Percentiles rank a stretch among this genome's conserved stretches.
phyloP scores from a whole-genome alignment of 1,284 basidiomycete species.

The Cerioporus squamosus region DNA sequence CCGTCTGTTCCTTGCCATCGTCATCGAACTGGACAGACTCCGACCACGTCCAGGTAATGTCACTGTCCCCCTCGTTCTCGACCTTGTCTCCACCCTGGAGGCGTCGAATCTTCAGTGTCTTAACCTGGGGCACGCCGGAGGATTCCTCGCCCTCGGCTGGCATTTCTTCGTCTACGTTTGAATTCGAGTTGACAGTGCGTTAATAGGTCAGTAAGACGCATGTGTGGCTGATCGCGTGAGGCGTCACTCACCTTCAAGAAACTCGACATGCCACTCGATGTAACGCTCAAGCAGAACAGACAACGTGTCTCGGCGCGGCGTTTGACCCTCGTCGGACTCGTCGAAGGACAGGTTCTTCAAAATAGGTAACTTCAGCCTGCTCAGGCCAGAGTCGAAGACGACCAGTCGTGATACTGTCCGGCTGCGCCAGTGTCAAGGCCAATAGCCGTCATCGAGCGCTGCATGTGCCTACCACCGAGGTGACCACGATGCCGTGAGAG shows the following conservation, averaged over 20 bases:
- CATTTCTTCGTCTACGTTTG: neutral
- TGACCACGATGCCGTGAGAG: conserved; percentile 40
- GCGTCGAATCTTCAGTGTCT: conserved; percentile 1
- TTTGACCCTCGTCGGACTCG: conserved; percentile 3
- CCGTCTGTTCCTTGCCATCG: neutral
- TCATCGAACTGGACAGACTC: neutral
- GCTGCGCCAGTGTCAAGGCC: neutral
- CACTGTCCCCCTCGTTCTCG: neutral
- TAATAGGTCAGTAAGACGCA: neutral
- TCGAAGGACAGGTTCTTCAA: conserved; percentile 37
- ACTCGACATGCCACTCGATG: conserved; percentile 25
- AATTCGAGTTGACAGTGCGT: neutral
- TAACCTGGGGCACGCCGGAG: neutral
- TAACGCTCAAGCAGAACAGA: conserved; percentile 24
- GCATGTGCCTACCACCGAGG: conserved; percentile 24
- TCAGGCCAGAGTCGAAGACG: conserved; percentile 68
- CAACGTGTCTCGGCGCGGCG: conserved; percentile 13
- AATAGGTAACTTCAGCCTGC: conserved; percentile 59
- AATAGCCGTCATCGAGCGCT: neutral
- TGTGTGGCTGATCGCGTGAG: neutral
- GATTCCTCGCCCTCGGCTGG: neutral
- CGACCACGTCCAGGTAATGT: conserved; percentile 4
- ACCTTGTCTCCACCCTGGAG: neutral
- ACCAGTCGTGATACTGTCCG: conserved; percentile 47
- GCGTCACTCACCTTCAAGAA: conserved; percentile 6